Base-by-base conservation (phyloP, 2,329 filamentous ascomycete genomes). In the Tolypocladium paradoxum region DNA sequence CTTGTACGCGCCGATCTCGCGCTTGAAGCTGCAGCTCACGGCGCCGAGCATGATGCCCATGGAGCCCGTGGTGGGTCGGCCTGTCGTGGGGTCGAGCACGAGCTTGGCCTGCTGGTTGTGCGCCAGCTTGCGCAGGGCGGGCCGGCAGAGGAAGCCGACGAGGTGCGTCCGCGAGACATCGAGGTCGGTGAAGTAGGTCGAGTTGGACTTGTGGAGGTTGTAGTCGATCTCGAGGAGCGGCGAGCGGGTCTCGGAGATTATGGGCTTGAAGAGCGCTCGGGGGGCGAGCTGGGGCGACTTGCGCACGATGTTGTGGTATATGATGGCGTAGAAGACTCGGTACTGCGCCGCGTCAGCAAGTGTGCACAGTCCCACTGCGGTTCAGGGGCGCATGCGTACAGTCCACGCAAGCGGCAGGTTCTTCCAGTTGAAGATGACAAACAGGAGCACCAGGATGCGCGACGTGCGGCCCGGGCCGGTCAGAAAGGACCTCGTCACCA, bases 171-270 rank as follows among this genome's bases (percentile, higher is more conserved):
- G 87, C 38, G 86, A 83, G 55, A 92, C 80, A 69, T 95, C 90
- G 59, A 95, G 82, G 69, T 95, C 90, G 59, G 83, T 76, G 66
- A 95, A 95, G 74, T 95, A 95, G 33, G 90, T 95, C 61, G 81
- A 83, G 73, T 90, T 89, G 56, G 84, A 84, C 67, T 91, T 90
- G 76, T 92, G 87, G 45, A 90, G 65, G 72, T 93, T 92, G 73
- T 90, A 90, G 72, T 96, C 91, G 62, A 85, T 89, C 70, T 95
- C 90, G 60, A 87, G 77, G 52, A 87, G 71, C 1, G 87, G 81
- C 16, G 85, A 81, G 63, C 83, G 81, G 7, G 85, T 82, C 38
- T 76, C 73, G 18, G 84, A 82, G 54, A 88, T 82, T 50, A 87
- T 72, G 48, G 87, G 84, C 49, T 83, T 79, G 73, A 92, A 93